Evolutionary conservation across 2,329 filamentous ascomycete genomes (phyloP).

Genomic region (Xylariaceae sp.): DNA sequence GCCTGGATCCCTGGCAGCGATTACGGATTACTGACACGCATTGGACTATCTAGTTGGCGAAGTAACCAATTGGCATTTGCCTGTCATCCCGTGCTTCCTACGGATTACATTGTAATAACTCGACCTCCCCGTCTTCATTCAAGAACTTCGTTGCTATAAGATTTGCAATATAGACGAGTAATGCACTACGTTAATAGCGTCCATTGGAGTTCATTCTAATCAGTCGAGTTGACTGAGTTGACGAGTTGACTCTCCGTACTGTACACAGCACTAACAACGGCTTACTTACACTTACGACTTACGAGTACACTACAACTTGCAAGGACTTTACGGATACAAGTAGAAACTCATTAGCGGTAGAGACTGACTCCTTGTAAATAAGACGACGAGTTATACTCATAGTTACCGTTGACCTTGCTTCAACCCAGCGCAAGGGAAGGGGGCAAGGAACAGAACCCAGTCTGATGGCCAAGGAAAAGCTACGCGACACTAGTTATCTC

Average conservation of each 20-base stretch:
- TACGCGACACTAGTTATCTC: background rate
- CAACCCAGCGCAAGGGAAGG: background rate
- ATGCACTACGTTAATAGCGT: too few relatives aligned
- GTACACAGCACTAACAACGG: background rate
- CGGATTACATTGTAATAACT: too few relatives aligned
- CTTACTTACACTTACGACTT: background rate
- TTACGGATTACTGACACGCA: too few relatives aligned
- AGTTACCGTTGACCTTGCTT: background rate
- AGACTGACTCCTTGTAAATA: too few relatives aligned
- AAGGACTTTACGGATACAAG: background rate
- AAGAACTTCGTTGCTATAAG: constrained; percentile 27
- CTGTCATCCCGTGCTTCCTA: too few relatives aligned
- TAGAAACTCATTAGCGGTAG: background rate
- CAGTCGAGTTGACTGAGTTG: background rate
- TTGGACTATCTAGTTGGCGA: too few relatives aligned
- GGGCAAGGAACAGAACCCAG: background rate
- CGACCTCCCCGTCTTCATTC: too few relatives aligned
- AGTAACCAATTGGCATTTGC: too few relatives aligned
- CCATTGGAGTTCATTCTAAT: too few relatives aligned
- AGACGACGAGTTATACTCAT: background rate
- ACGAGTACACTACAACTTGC: background rate
- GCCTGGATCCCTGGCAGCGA: too few relatives aligned
- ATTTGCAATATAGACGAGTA: constrained; percentile 31
- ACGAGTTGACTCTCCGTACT: background rate
- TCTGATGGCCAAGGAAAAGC: background rate